These are phyloP conservation scores for Elsinoe batatas DNA, from an alignment of 2,329 filamentous ascomycete species.

Conservation along the genomic window DNA sequence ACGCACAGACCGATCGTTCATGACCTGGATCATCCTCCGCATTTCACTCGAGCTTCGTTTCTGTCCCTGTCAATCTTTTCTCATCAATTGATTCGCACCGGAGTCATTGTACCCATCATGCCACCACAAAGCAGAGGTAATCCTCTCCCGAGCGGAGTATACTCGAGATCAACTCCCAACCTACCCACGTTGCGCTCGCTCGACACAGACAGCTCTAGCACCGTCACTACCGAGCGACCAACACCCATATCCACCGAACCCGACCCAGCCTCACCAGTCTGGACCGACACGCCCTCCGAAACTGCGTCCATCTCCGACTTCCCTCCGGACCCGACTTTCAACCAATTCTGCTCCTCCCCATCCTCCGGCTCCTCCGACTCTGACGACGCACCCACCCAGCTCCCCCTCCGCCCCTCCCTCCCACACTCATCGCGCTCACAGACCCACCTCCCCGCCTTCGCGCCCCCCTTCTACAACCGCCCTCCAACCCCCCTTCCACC, in stretches of 20 bases:
- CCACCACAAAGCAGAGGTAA: constrained; percentile 35
- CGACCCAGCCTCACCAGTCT: constrained; percentile 16
- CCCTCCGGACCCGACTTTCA: constrained; percentile 22
- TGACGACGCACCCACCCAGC: constrained; percentile 20
- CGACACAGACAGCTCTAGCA: constrained; percentile 16
- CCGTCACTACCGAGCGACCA: constrained; percentile 14
- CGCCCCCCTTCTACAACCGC: constrained; percentile 90
- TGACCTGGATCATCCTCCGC: background rate
- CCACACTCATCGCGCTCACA: constrained; percentile 32
- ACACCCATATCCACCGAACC: background rate
- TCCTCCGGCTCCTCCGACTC: constrained; percentile 23
- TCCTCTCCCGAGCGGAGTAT: constrained; percentile 30
- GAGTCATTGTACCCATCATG: constrained; percentile 22
- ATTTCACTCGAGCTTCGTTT: background rate
- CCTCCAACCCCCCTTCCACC: constrained; percentile 92
- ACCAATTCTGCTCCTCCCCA: constrained; percentile 22
- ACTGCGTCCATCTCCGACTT: constrained; percentile 31
- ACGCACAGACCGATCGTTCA: background rate
- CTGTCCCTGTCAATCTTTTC: background rate
- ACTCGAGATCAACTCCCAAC: constrained; percentile 40
- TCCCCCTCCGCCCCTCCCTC: constrained; percentile 30
- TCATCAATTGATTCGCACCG: background rate
- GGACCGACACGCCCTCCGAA: constrained; percentile 30
- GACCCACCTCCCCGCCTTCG: constrained; percentile 42
- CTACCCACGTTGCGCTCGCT: constrained; percentile 33